A percentile compares a stretch with the other conserved stretches of the same genome.
Evolutionary conservation across 2,329 filamentous ascomycete genomes (phyloP).

Genomic region (Arthrinium puccinioides): DNA sequence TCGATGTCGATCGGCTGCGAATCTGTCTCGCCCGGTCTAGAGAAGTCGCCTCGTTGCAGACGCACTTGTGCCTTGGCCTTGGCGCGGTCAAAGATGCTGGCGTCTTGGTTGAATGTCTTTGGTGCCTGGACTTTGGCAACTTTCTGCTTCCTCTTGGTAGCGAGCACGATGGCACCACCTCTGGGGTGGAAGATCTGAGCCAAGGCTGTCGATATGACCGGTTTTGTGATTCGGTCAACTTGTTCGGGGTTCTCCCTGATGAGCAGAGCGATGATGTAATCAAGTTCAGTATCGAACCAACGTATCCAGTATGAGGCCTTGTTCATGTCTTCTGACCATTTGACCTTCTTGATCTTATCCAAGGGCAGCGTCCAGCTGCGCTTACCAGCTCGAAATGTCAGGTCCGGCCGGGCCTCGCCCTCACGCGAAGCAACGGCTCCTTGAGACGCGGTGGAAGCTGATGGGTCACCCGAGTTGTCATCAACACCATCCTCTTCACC

Average conservation of each 20-base stretch:
- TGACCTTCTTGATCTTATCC: neutral
- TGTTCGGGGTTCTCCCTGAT: constrained; percentile 1
- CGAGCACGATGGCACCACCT: neutral
- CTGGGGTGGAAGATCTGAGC: neutral
- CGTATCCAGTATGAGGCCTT: neutral
- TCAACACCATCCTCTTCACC: neutral
- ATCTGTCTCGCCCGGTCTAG: neutral
- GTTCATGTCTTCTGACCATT: neutral
- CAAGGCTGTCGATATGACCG: neutral
- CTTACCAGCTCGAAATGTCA: neutral
- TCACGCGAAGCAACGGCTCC: neutral
- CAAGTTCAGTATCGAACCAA: constrained; percentile 1
- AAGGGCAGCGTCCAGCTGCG: neutral
- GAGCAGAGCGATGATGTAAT: constrained; percentile 1
- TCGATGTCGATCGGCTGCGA: no score
- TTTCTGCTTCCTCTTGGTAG: neutral
- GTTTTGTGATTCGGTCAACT: neutral
- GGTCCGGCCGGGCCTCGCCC: neutral
- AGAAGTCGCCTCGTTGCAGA: neutral
- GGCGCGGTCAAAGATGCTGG: neutral
- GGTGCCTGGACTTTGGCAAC: neutral
- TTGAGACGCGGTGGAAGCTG: no score
- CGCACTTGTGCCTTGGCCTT: neutral
- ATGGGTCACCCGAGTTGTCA: neutral
- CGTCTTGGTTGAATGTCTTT: neutral